A percentile compares a stretch with the other conserved stretches of the same genome.
phyloP scores from a whole-genome alignment of 352 stramenopile species.

The Phytophthora crassamura region DNA sequence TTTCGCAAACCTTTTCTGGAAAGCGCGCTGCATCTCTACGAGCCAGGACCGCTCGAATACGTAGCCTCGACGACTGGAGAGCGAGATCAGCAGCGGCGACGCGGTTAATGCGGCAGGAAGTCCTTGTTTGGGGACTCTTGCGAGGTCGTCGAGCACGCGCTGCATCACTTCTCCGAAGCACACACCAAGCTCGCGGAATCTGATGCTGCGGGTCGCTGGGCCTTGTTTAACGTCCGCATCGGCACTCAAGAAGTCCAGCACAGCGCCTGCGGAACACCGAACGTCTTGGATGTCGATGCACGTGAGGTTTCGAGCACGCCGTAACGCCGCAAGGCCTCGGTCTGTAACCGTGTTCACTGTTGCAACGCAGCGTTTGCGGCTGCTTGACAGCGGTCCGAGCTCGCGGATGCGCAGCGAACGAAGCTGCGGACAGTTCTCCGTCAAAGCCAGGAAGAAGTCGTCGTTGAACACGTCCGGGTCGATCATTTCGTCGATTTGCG shows the following conservation, averaged over 20 bases:
- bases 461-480: conserved; percentile 59
- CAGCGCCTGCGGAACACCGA: conserved; percentile 35
- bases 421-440: conserved; percentile 31
- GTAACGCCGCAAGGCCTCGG: conserved; percentile 35
- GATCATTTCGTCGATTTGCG: conserved; percentile 70
- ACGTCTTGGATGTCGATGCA: conserved; percentile 49
- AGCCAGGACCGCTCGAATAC: conserved; percentile 50
- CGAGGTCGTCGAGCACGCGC: conserved; percentile 34
- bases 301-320: conserved; percentile 23
- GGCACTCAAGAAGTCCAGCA: conserved; percentile 31
- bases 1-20: conserved; percentile 21
- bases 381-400: conserved; percentile 29
- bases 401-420: conserved; percentile 47
- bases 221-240: neutral
- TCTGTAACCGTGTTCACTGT: conserved; percentile 46
- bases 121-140: neutral
- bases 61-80: conserved; percentile 46
- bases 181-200: conserved; percentile 45
- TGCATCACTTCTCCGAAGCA: conserved; percentile 51
- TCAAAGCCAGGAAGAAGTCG: conserved; percentile 40
- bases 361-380: conserved; percentile 24
- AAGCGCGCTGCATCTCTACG: conserved; percentile 25
- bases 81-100: conserved; percentile 31
- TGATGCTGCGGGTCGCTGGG: conserved; percentile 14
- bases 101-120: neutral